These are phyloP conservation scores for Volvox africanus DNA, from an alignment of 139 green algal genomes.

Conservation along the genomic window DNA sequence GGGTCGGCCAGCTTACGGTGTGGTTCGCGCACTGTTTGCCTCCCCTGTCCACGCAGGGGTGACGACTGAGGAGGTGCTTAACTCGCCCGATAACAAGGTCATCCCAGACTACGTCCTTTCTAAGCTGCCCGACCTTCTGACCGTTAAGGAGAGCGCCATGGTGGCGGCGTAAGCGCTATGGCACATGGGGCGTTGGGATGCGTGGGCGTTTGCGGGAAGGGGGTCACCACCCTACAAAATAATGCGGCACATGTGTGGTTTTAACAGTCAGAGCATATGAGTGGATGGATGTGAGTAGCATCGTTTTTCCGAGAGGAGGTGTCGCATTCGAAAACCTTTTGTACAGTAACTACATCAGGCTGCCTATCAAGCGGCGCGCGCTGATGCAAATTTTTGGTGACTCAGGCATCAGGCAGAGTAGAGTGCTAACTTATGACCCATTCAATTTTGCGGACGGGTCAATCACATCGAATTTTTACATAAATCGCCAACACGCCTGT, in stretches of 20 bases:
- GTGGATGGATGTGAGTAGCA: no score
- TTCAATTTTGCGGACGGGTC: background rate
- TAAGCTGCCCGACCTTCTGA: slow-evolving; percentile 85
- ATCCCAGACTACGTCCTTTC: slow-evolving; percentile 90
- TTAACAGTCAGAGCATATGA: no score
- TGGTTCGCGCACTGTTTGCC: no score
- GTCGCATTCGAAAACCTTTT: background rate
- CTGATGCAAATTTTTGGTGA: background rate
- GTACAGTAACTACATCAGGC: background rate
- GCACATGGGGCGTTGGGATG: no score
- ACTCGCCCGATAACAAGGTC: slow-evolving; percentile 88
- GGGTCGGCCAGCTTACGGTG: no score
- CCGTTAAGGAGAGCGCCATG: slow-evolving; percentile 50
- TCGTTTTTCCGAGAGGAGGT: no score
- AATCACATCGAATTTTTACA: no score
- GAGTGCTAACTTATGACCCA: background rate
- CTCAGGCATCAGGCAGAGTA: background rate
- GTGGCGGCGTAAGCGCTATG: slow-evolving; percentile 4
- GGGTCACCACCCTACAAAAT: no score
- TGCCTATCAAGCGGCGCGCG: no score
- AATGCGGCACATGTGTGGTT: no score
- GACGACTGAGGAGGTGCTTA: slow-evolving; percentile 89
- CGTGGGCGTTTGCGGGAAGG: no score
- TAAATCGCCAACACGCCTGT: no score
- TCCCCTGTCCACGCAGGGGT: slow-evolving; percentile 74